These are phyloP conservation scores for Viridothelium virens DNA, from an alignment of 495 filamentous ascomycete species.

Conservation along the genomic window DNA sequence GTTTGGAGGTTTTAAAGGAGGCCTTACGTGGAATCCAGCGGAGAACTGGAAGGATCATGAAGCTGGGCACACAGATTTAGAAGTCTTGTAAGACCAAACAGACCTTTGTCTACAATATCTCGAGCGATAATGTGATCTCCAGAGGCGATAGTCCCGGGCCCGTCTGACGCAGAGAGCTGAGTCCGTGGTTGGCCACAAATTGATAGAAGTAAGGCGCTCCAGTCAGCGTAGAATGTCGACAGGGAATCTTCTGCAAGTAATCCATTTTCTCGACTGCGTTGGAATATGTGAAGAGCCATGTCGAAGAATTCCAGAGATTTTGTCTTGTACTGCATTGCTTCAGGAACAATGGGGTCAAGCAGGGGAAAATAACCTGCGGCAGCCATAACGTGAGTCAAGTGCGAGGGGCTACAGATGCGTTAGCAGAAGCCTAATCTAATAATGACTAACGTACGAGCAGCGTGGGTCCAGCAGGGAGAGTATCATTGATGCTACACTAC, in stretches of 20 bases:
- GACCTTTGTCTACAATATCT: slow-evolving; percentile 42
- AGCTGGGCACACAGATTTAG: slow-evolving; percentile 37
- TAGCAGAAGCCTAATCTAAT: slow-evolving; percentile 14
- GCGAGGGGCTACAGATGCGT: background rate
- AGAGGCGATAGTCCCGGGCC: background rate
- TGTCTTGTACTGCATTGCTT: slow-evolving; percentile 37
- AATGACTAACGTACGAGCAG: slow-evolving; percentile 3
- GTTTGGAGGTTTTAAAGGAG: background rate
- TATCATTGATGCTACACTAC: background rate
- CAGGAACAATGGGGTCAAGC: slow-evolving; percentile 44
- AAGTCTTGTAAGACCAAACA: slow-evolving; percentile 43
- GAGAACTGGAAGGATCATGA: background rate
- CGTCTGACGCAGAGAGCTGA: background rate
- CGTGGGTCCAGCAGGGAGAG: background rate
- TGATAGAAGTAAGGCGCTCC: slow-evolving; percentile 21
- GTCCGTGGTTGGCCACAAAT: background rate
- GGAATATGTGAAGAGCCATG: slow-evolving; percentile 31
- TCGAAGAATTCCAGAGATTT: slow-evolving; percentile 53
- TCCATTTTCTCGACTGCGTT: slow-evolving; percentile 19
- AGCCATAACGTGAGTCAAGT: slow-evolving; percentile 26
- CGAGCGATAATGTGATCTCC: slow-evolving; percentile 44
- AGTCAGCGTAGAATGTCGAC: slow-evolving; percentile 18
- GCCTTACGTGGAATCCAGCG: slow-evolving; percentile 1
- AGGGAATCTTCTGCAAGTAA: slow-evolving; percentile 22
- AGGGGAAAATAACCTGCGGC: slow-evolving; percentile 46